These are phyloP conservation scores for Fusarium brevicatenulatum DNA, from an alignment of 2,329 filamentous ascomycete species.

Conservation along the genomic window DNA sequence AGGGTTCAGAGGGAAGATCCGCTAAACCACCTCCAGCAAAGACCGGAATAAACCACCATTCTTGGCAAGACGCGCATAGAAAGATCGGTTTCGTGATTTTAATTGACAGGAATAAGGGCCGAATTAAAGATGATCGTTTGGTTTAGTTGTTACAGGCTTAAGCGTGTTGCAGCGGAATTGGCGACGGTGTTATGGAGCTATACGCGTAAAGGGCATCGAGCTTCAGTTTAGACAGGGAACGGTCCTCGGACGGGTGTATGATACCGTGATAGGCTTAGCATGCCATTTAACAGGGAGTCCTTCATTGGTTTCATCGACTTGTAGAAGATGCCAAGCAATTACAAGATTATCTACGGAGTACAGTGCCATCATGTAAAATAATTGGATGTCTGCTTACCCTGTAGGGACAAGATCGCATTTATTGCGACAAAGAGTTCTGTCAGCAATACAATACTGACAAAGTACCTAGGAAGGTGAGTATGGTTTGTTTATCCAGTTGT, in stretches of 20 bases:
- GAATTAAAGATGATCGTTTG: background rate
- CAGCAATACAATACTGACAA: background rate
- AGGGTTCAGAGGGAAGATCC: background rate
- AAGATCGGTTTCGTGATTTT: background rate
- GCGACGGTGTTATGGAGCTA: no score
- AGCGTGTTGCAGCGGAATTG: background rate
- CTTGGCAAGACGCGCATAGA: background rate
- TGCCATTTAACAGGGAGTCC: rapidly evolving
- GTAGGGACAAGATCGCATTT: background rate
- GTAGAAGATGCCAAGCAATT: background rate
- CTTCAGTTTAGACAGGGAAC: background rate
- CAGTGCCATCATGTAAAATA: background rate
- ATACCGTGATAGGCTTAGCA: rapidly evolving
- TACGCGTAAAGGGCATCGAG: background rate
- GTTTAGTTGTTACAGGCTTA: background rate
- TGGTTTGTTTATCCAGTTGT: background rate
- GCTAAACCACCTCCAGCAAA: conserved; percentile 3
- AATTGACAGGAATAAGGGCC: background rate
- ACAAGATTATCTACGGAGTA: no score
- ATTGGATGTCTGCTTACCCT: background rate
- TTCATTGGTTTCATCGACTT: background rate
- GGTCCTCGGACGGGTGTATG: rapidly evolving
- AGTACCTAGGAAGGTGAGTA: background rate
- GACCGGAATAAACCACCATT: background rate
- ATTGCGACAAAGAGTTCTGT: background rate